Percentiles rank a stretch among this genome's conserved stretches.
phyloP scores from a whole-genome alignment of 768 basidiomycete genomes.

The Gloeophyllum trabeum region DNA sequence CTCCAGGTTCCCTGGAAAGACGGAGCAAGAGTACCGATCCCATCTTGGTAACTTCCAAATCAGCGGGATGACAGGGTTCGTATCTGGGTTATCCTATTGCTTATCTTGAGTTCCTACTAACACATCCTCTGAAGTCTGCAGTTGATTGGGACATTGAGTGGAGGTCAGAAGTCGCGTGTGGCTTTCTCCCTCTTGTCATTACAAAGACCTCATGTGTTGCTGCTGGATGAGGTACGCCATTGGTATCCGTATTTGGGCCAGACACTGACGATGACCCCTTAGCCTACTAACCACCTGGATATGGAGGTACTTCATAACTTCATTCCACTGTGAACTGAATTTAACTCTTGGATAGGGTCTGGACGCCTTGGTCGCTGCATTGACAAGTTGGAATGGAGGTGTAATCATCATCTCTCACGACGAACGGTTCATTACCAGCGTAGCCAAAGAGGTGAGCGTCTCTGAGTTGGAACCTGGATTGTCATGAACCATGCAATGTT shows the following conservation, averaged over 20 bases:
- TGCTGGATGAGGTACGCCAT: conserved; percentile 78
- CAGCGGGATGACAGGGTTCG: conserved; percentile 86
- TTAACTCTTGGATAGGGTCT: conserved; percentile 55
- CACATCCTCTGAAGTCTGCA: conserved; percentile 44
- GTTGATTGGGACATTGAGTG: conserved; percentile 81
- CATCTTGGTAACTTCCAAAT: conserved; percentile 98
- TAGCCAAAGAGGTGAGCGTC: conserved; percentile 62
- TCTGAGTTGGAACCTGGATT: conserved; percentile 7
- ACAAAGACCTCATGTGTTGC: conserved; percentile 81
- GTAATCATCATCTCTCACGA: conserved; percentile 94
- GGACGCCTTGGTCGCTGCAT: conserved; percentile 84
- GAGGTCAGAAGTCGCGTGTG: conserved; percentile 94
- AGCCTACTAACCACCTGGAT: conserved; percentile 95
- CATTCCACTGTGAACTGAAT: neutral
- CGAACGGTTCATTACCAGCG: conserved; percentile 87
- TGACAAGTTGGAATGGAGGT: conserved; percentile 77
- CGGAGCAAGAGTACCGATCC: conserved; percentile 90
- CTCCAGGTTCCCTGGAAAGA: conserved; percentile 85
- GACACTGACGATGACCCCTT: no score
- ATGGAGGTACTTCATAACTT: conserved; percentile 54
- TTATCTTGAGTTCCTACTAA: neutral
- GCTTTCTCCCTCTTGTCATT: conserved; percentile 84
- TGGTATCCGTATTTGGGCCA: no score
- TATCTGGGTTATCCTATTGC: conserved; percentile 1
- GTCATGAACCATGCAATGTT: conserved; percentile 1